phyloP scores from a whole-genome alignment of 1,139 yeast genomes.

The Yamadazyma atlantica region DNA sequence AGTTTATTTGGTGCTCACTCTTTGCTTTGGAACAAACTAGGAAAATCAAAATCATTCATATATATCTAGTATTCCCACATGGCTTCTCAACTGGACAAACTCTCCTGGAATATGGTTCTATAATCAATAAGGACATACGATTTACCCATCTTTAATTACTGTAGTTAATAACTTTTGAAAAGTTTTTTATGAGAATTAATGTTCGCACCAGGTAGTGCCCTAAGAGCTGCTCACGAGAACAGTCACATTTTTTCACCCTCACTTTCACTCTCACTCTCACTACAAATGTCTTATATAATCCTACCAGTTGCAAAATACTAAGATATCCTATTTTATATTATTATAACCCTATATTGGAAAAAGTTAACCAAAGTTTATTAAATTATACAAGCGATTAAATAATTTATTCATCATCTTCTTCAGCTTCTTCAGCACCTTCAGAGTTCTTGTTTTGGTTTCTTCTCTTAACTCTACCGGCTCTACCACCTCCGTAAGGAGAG shows the following conservation, averaged over 20 bases:
- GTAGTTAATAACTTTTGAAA: slow-evolving; percentile 19
- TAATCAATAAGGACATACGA: slow-evolving; percentile 48
- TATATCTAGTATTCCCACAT: no score
- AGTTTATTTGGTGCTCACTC: no score
- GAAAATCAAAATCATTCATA: no score
- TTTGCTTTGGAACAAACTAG: no score
- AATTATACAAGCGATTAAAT: slow-evolving; percentile 11
- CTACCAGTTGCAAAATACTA: no score
- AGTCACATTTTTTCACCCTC: no score
- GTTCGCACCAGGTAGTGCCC: no score
- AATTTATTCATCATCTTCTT: slow-evolving; percentile 61
- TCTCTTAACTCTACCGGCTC: slow-evolving; percentile 99
- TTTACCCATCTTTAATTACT: slow-evolving; percentile 68
- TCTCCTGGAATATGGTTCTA: neutral
- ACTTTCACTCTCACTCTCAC: no score
- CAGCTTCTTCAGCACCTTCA: slow-evolving; percentile 67
- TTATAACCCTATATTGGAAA: slow-evolving; percentile 12
- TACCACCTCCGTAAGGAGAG: slow-evolving; percentile 99
- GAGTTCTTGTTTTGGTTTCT: slow-evolving; percentile 73
- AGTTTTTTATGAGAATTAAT: slow-evolving; percentile 13
- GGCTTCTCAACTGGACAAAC: neutral
- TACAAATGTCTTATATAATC: neutral
- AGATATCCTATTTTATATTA: slow-evolving; percentile 2
- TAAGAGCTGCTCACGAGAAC: no score
- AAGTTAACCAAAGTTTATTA: slow-evolving; percentile 17